Evolutionary conservation across 2,329 filamentous ascomycete genomes (phyloP), one percentile per base, ranked within the genome.

Genomic region (Didymella arachidicola): DNA sequence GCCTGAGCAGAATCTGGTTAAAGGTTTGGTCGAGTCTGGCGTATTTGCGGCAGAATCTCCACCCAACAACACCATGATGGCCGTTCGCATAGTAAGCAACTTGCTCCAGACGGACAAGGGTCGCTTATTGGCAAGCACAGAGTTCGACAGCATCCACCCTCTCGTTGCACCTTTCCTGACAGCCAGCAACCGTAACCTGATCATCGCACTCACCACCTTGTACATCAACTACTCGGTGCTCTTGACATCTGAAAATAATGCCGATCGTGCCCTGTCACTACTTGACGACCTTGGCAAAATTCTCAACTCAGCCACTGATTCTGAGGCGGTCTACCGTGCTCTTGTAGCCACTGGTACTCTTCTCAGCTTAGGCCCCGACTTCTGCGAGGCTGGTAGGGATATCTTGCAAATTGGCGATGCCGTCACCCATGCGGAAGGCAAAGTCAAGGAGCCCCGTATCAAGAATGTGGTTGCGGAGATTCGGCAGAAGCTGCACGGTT

Each of bases 41-140:
- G 82, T 87, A 2, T 86, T 89, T 52, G 83, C 87, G 8, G 75
- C 78, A 4, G 79, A 84, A 0, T 82, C 86, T 2, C 81, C 89
- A 0, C 87, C 87, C 36, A 97, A 97, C 77, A 92, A 92, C 65
- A 86, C 87, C 11, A 97, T 98, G 89, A 90, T 99, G 82, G 88
- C 89, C 0, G 82, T 92, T 12, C 90, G 95, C 4, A 86, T 89
- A 14, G 83, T 98, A 47, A 89, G 87, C 29, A 99, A 99, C 68
- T 81, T 97, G 7, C 97, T 97, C 72, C 84, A 86, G 60, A 91
- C 91, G 0, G 80, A 86, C 0, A 83, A 89, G 56, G 95, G 95
- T 16, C 86, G 91, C 4, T 66, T 77, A 6, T 67, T 79, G 36
- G 86, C 87, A 6, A 83, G 86, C 12, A 79, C 79, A 19, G 80